phyloP scores from a whole-genome alignment of 257 asterid genomes.

The Echium plantagineum region DNA sequence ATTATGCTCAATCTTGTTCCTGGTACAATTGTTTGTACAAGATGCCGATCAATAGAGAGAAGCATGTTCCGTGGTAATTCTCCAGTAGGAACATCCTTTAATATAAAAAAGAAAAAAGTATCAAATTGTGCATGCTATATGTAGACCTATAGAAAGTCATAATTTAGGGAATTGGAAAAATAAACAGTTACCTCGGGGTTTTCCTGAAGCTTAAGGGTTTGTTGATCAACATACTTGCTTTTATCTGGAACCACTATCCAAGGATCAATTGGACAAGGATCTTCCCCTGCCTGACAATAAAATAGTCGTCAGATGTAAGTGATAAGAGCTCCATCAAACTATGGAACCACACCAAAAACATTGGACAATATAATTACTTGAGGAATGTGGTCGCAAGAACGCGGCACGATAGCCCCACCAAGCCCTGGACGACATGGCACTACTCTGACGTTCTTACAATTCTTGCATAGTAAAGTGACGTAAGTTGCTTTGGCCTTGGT shows the following conservation, averaged over 20 bases:
- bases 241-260: conserved; percentile 88
- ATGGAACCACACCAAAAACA: neutral
- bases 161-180: neutral
- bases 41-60: conserved; percentile 88
- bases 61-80: conserved; percentile 97
- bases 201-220: conserved; percentile 85
- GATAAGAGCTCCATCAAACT: neutral
- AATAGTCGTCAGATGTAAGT: neutral
- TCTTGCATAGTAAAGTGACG: conserved; percentile 80
- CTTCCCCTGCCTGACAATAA: conserved; percentile 58
- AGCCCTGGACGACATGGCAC: conserved; percentile 98
- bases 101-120: conserved; percentile 10
- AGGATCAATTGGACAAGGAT: conserved; percentile 84
- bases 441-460: conserved; percentile 76
- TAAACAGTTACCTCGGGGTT: conserved; percentile 65
- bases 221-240: conserved; percentile 94
- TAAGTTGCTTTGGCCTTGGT: conserved; percentile 95
- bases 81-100: conserved; percentile 96
- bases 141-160: neutral
- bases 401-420: conserved; percentile 94
- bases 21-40: conserved; percentile 98
- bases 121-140: conserved; percentile 1
- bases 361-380: conserved; percentile 38
- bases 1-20: conserved; percentile 90
- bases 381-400: conserved; percentile 81